Conservation (phyloP, 116 monocot genomes). For the Phalaenopsis hybrid region DNA sequence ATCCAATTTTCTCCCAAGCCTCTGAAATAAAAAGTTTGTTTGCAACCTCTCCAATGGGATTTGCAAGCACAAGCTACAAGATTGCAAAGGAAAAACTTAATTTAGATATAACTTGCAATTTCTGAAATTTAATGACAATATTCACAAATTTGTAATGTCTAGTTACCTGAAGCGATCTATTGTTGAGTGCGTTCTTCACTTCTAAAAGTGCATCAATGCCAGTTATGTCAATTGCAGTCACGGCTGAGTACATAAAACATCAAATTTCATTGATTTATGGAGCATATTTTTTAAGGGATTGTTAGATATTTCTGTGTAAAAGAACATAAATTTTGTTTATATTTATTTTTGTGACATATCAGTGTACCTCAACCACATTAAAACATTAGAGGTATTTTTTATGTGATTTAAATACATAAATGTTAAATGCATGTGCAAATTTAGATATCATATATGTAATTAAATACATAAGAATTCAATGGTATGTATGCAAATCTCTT, state of each 20-base stretch:
- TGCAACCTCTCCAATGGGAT: slow-evolving; percentile 26
- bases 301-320: too few species aligned
- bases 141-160: not conserved
- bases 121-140: not conserved
- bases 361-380: too few species aligned
- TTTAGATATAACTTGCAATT: not conserved
- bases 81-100: not conserved
- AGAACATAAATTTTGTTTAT: too few species aligned
- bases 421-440: too few species aligned
- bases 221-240: slow-evolving; percentile 69
- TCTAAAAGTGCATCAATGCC: slow-evolving; percentile 70
- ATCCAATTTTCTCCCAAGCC: slow-evolving; percentile 23
- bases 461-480: not conserved
- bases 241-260: slow-evolving; percentile 35
- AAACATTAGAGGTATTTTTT: not conserved
- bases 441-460: too few species aligned
- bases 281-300: too few species aligned
- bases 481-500: not conserved
- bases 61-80: slow-evolving; percentile 33
- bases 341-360: too few species aligned
- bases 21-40: slow-evolving; percentile 21
- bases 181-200: slow-evolving; percentile 54
- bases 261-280: too few species aligned
- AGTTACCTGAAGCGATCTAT: slow-evolving; percentile 51
- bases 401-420: not conserved